Base-by-base conservation (phyloP, 1,284 basidiomycete species). In the Baeospora myosura region DNA sequence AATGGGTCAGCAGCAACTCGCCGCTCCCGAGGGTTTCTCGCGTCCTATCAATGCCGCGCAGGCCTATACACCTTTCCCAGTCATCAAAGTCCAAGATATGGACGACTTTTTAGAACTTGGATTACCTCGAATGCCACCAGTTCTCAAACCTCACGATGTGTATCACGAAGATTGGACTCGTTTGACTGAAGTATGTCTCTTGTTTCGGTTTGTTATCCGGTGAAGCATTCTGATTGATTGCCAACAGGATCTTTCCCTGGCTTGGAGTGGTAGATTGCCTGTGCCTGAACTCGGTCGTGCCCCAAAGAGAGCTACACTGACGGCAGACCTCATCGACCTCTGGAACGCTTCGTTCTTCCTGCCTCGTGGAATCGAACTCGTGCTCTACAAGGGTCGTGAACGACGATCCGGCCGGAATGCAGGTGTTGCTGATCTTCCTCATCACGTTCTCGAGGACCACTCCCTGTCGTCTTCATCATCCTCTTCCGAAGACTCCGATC, bases 271-370 rank as follows among this genome's bases (percentile, higher is more conserved):
- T n/a, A 74, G 72, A 45, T 69, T 87, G 43, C 81, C 82, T 3
- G 69, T 82, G 16, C 71, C 76, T 3, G 66, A 72, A 21, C 61
- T 68, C 41, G 72, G 71, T 21, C 66, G 68, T 44, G 56, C 65
- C 25, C 73, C 78, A 12, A 77, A 73, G 52, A 72, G 77, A 12
- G 71, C 81, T 21, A 66, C 62, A 11, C 64, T 87, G 28, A 61
- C 76, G n/a, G 72, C 74, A 12, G 81, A 86, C 53, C 67, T 88
- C 23, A 64, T 88, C 48, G 78, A 86, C 48, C 65, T 84, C 24
- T 89, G 86, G 86, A 88, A 88, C 56, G 58, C 61, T 33, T 74
- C 72, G 10, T 89, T 87, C 64, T 87, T 87, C 68, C 55, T 72
- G 43, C 62, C 70, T 22, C 81, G 86, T 37, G 78, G 78, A 14